Conservation (phyloP, 257 asterid genomes). For the Fraxinus pennsylvanica region DNA sequence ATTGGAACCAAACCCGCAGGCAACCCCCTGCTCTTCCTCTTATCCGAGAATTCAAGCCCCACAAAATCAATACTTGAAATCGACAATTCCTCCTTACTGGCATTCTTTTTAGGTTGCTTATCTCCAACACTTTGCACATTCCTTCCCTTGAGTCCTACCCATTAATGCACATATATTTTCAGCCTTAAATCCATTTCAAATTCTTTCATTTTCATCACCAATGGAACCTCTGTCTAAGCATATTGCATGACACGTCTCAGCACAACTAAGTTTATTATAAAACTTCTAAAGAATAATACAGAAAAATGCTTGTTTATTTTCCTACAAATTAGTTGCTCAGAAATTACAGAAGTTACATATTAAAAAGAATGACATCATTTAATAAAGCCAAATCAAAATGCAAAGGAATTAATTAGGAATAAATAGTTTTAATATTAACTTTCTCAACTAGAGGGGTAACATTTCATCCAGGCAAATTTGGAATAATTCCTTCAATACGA, state of each 20-base stretch:
- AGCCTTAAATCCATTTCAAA: constrained; percentile 17
- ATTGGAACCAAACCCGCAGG: constrained; percentile 79
- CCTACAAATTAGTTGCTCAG: constrained; percentile 4
- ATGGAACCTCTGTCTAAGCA: not conserved
- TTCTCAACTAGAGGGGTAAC: not conserved
- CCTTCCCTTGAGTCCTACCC: constrained; percentile 45
- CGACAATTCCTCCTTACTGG: constrained; percentile 33
- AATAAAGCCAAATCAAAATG: not conserved
- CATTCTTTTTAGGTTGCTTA: constrained; percentile 29
- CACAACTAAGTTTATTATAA: not conserved
- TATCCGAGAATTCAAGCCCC: constrained; percentile 86
- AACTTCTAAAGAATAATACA: constrained; percentile 12
- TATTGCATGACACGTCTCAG: not conserved
- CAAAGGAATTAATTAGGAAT: constrained; percentile 2
- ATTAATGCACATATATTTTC: constrained; percentile 17
- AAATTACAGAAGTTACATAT: constrained; percentile 1
- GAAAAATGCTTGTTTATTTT: constrained; percentile 14
- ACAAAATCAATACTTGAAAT: constrained; percentile 74
- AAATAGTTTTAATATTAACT: not conserved
- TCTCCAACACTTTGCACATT: constrained; percentile 27
- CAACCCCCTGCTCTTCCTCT: constrained; percentile 63
- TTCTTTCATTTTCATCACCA: constrained; percentile 14
- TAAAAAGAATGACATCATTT: not conserved
- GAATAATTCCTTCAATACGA: not conserved
- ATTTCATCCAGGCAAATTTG: not conserved